Base-by-base conservation (phyloP, 1,284 basidiomycete species). In the Leccinum variabile region DNA sequence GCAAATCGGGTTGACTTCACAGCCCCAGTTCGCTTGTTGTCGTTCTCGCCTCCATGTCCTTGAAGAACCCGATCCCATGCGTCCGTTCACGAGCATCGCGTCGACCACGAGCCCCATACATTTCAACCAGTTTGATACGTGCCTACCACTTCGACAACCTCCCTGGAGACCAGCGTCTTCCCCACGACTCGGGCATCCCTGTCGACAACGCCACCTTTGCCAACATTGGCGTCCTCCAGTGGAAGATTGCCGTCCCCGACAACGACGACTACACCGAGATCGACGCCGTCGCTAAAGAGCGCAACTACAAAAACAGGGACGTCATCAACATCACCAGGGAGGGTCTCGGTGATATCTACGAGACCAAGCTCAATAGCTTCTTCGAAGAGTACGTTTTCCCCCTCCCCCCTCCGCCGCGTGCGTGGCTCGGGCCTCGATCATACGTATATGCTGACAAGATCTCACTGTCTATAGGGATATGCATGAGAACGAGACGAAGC, bases 401-500 rank as follows among this genome's bases (percentile, higher is more conserved):
- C 5, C 39, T 14, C 16, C 7, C 1, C 10, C 7, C 35, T 37
- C 35, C 35, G 35, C 35, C 35, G 35, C 14, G 35, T 37, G 35
- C 35, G 35, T 37, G 35, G 35, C 35, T 37, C 35, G 16, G 7
- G 16, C 5, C 13, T 32, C 8, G 39, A 25, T 18, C 32, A 46
- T 14, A 22, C 11, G 18, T 49, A 18, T 11, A 41, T 37, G 46
- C 44, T 63, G 56, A 72, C 56, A 18, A 52, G 56, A 16, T 14
- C 39, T 16, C 0, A 25, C 7, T 44, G 3, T 25, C 16, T 63
- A 64, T 62, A 92, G 90, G 71, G 92, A 95, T 69, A 83, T 95
- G 78, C 93, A 95, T 69, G 92, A 95, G 75, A 94, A 95, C 68
- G 92, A 95, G 74, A 87, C 66, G 83, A 87, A 11, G 79, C 77